Conservation (phyloP, 164 flowering plant genomes). For the Vitis rotundifolia region DNA sequence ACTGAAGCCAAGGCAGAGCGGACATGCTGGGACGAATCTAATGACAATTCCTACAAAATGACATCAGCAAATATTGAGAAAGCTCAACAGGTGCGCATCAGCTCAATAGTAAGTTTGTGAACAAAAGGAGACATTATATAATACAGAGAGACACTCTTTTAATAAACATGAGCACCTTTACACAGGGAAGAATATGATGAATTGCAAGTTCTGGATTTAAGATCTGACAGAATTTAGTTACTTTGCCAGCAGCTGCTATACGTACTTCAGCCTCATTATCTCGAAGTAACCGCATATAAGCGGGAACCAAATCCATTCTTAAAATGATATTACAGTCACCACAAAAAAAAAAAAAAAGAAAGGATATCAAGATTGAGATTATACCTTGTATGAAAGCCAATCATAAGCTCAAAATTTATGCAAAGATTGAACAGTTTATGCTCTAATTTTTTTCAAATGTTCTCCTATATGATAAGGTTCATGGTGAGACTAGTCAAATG, state of each 20-base stretch:
- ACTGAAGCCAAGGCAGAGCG: constrained; percentile 98
- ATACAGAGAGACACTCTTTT: background rate
- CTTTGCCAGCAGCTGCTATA: constrained; percentile 99
- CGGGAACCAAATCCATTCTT: constrained; percentile 92
- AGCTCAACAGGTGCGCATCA: too few relatives aligned
- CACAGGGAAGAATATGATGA: constrained; percentile 95
- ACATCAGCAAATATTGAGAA: background rate
- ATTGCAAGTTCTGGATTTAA: constrained; percentile 87
- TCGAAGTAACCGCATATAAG: constrained; percentile 91
- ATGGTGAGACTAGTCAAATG: too few relatives aligned
- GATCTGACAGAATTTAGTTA: constrained; percentile 85
- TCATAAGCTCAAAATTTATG: too few relatives aligned
- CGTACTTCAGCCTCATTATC: constrained; percentile 99
- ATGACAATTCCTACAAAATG: constrained; percentile 71
- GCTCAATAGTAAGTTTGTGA: too few relatives aligned
- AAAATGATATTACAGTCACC: too few relatives aligned
- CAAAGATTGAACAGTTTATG: too few relatives aligned
- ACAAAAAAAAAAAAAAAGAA: too few relatives aligned
- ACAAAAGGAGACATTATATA: too few relatives aligned
- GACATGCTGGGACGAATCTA: constrained; percentile 98
- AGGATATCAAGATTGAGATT: too few relatives aligned
- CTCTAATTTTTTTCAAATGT: too few relatives aligned
- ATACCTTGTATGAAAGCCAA: too few relatives aligned
- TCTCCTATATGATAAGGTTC: too few relatives aligned
- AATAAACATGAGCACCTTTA: constrained; percentile 55